Conservation (phyloP, 805 yeast genomes). For the Teunomyces panamensis region DNA sequence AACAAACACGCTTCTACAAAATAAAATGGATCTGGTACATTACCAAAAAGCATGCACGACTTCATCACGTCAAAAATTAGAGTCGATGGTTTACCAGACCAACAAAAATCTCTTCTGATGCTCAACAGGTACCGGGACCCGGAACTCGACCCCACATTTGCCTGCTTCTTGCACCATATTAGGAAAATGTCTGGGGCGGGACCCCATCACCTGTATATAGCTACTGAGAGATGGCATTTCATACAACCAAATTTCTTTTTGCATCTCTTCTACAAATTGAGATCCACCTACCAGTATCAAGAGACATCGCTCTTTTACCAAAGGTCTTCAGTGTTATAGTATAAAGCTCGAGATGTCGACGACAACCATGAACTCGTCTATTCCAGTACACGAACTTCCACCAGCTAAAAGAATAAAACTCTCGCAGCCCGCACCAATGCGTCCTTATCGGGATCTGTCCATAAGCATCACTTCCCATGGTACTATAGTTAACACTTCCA, state of each 20-base stretch:
- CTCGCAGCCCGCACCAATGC: slow-evolving; percentile 8
- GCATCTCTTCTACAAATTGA: background rate
- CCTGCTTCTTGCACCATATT: background rate
- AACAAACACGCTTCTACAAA: too few relatives aligned
- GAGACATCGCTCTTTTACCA: background rate
- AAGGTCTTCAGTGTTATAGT: too few relatives aligned
- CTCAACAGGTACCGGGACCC: too few relatives aligned
- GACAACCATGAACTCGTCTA: background rate
- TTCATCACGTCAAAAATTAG: too few relatives aligned
- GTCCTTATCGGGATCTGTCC: background rate
- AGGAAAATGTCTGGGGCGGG: background rate
- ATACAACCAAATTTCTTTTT: background rate
- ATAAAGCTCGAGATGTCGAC: too few relatives aligned
- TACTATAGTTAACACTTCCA: background rate
- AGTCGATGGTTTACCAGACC: too few relatives aligned
- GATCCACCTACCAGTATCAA: background rate
- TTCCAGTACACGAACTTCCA: background rate
- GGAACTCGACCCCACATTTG: too few relatives aligned
- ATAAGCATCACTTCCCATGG: background rate
- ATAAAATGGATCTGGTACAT: too few relatives aligned
- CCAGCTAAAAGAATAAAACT: slow-evolving; percentile 8
- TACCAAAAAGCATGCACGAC: too few relatives aligned
- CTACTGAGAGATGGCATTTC: background rate
- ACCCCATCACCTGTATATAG: background rate
- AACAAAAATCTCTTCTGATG: too few relatives aligned